Base-by-base conservation (phyloP, 257 asterid species). In the Salvia rosmarinus region DNA sequence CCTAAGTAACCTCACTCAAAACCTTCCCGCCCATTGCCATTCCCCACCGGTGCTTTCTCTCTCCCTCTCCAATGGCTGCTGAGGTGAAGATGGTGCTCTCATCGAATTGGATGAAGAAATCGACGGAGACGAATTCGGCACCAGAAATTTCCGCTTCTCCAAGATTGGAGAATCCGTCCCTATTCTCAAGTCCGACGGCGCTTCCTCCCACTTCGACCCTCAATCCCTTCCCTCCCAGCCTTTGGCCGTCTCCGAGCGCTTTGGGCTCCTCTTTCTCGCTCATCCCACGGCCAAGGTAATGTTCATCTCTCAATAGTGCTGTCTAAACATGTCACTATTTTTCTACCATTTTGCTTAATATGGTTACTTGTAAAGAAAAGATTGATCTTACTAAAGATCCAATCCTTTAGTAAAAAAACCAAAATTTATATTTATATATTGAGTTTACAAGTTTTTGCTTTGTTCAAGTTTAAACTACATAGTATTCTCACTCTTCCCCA, bases 201-300 rank as follows among this genome's bases (percentile, higher is more conserved):
- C 57, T 42, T 8, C 49, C 67, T 64, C 80, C 50, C 71, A 70
- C 7, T 91, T 86, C 75, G 93, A 89, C 65, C 70, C 89, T 3
- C 60, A 83, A 30, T 66, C 66, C 68, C 87, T 82, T 56, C 98
- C 98, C 1, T 58, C 84, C 12, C 88, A 75, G 57, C 96, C 99
- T 25, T 49, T 94, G 67, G 96, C 94, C 8, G 83, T 91, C 68
- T 88, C 99, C 58, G 82, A 89, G 61, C 92, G 84, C 47, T 85
- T 83, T 70, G 83, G 90, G 60, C 96, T 94, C 70, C 85, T 91
- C 47, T 94, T 91, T 46, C 75, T 89, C 34, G 90, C 93, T 64
- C 89, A 94, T 69, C 79, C 5, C 28, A 82, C 30, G 96, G 96
- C 88, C 30, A 81, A 52, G 99, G 99, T 94, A 23, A 32, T 34